A percentile compares a stretch with the other conserved stretches of the same genome.
Conservation (phyloP, 352 stramenopile genomes). For the Globisporangium canariense region DNA sequence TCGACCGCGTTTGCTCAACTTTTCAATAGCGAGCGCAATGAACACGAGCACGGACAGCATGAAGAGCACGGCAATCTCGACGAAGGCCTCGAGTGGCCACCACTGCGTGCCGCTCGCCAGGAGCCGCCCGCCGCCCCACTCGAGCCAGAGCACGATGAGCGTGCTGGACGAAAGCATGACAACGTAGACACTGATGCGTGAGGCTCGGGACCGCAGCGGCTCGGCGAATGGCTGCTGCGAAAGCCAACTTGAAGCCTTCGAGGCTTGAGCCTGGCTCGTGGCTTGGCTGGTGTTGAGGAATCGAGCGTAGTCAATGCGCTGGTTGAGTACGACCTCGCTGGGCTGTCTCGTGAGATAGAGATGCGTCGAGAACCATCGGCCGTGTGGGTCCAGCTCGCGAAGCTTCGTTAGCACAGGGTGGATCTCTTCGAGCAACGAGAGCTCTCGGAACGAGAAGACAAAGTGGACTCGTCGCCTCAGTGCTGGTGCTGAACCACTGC, state of each 20-base stretch:
- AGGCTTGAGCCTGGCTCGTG: neutral
- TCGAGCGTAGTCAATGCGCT: conserved; percentile 25
- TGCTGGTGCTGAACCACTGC: neutral
- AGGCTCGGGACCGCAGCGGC: conserved; percentile 25
- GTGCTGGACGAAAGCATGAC: conserved; percentile 23
- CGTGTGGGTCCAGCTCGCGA: conserved; percentile 23
- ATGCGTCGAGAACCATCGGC: conserved; percentile 20
- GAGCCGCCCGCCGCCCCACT: conserved; percentile 29
- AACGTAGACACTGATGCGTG: conserved; percentile 27
- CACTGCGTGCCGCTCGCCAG: conserved; percentile 34
- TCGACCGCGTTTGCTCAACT: conserved; percentile 2
- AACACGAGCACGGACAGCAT: conserved; percentile 28
- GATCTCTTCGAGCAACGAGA: conserved; percentile 40
- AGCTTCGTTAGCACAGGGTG: conserved; percentile 29
- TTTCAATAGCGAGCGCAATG: conserved; percentile 21
- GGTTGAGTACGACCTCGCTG: conserved; percentile 18
- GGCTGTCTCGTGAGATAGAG: conserved; percentile 34
- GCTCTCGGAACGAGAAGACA: conserved; percentile 38
- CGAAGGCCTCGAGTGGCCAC: conserved; percentile 47
- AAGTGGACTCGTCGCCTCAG: conserved; percentile 30
- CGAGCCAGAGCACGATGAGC: conserved; percentile 33
- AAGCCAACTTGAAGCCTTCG: neutral
- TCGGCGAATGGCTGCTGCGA: conserved; percentile 26
- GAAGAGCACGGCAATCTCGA: conserved; percentile 39
- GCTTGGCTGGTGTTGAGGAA: conserved; percentile 15